Evolutionary conservation across 345 rosid species (phyloP).

Genomic region (Camelina hispida): DNA sequence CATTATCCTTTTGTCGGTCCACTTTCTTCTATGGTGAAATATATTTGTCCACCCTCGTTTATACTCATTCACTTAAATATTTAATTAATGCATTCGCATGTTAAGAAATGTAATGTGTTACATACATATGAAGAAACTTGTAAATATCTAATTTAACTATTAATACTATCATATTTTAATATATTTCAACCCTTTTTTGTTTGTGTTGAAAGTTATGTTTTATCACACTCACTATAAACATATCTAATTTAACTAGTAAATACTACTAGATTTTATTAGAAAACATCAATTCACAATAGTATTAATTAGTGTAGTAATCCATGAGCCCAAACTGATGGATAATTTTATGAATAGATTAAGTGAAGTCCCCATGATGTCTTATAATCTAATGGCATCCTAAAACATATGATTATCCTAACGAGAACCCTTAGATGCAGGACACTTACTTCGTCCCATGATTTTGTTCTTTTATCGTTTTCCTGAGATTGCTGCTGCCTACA

Average conservation of each 20-base stretch:
- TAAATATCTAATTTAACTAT: not conserved
- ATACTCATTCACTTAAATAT: slow-evolving; percentile 18
- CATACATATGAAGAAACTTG: not conserved
- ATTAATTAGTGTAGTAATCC: too few relatives aligned
- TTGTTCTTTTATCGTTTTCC: not conserved
- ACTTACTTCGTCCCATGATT: not conserved
- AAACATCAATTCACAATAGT: too few relatives aligned
- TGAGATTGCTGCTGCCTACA: not conserved
- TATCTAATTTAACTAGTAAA: too few relatives aligned
- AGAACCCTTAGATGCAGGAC: not conserved
- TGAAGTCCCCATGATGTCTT: not conserved
- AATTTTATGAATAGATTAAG: not conserved
- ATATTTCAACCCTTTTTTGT: too few relatives aligned
- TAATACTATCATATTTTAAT: too few relatives aligned
- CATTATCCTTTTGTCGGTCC: slow-evolving; percentile 37
- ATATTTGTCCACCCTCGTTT: slow-evolving; percentile 32
- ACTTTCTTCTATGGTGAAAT: slow-evolving; percentile 26
- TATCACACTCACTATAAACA: too few relatives aligned
- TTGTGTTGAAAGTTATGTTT: too few relatives aligned
- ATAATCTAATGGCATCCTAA: not conserved
- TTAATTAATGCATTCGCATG: not conserved
- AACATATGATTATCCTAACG: not conserved
- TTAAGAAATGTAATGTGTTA: too few relatives aligned
- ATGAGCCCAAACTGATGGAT: too few relatives aligned
- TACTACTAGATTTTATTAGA: too few relatives aligned